Evolutionary conservation across 2,329 filamentous ascomycete genomes (phyloP).

Genomic region (Neopestalotiopsis sp.): DNA sequence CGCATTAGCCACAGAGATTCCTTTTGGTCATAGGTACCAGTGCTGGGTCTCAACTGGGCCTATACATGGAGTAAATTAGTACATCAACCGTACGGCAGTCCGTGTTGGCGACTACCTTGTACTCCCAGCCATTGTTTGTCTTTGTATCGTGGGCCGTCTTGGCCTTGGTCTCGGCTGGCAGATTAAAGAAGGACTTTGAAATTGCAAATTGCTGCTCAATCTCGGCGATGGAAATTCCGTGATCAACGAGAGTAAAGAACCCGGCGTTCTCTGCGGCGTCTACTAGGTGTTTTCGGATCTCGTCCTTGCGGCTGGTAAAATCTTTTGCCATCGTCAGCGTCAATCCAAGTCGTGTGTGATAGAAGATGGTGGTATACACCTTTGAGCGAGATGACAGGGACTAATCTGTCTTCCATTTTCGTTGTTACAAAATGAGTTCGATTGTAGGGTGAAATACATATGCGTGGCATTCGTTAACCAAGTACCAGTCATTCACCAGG

Average conservation of each 20-base stretch:
- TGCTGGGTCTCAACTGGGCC: constrained; percentile 3
- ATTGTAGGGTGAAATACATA: background rate
- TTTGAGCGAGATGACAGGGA: constrained; percentile 8
- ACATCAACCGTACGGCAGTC: too few relatives aligned
- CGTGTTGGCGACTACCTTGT: background rate
- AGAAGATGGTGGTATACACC: background rate
- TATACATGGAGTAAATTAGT: background rate
- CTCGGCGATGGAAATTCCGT: constrained; percentile 3
- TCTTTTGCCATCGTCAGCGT: background rate
- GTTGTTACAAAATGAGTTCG: background rate
- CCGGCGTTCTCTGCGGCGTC: constrained; percentile 5
- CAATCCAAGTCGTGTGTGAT: background rate
- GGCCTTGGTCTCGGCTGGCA: constrained; percentile 7
- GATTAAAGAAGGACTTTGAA: constrained; percentile 4
- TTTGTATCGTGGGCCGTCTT: background rate
- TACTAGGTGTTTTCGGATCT: background rate
- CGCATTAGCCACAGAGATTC: constrained; percentile 6
- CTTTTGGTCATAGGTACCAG: constrained; percentile 7
- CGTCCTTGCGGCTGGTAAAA: background rate
- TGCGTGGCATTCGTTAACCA: too few relatives aligned
- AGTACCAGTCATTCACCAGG: too few relatives aligned
- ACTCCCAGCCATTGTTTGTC: constrained; percentile 11
- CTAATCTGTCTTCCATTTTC: constrained; percentile 5
- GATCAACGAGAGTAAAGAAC: constrained; percentile 3
- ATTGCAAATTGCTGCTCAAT: background rate